Evolutionary conservation across 2,329 filamentous ascomycete genomes (phyloP), one percentile per base, ranked within the genome.

Genomic region (Cordyceps cicadae): DNA sequence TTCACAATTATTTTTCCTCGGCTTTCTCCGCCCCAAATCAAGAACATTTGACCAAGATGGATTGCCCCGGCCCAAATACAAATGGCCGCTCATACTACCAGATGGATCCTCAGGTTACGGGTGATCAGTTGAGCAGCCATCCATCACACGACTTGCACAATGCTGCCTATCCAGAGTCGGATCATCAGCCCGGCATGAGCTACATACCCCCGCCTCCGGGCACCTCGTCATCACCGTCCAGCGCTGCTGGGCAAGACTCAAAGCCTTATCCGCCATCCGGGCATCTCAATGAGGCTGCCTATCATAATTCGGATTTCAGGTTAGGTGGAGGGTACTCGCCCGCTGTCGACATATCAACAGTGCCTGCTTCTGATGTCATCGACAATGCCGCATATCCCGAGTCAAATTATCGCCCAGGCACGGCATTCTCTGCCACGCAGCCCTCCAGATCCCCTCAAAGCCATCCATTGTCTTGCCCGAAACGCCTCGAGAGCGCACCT

Each of bases 121-220:
- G 50, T 26, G 58, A 60, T 43, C 58, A 60, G 15, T 50, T 54
- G 19, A 54, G 51, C 51, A 60, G 58, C 50, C 58, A 54, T 32
- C 58, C 58, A 15, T 39, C 58, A 9, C 50, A 54, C 51, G 43
- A 52, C 15, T n/a, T 54, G 29, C 49, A 54, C 21, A 53, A 57
- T 39, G 59, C 48, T 8, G 59, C 59, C n/a, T 56, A 52, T 37
- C 59, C 59, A 45, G 46, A 48, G 5, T 57, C 59, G 14, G 52
- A 55, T 21, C 46, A 56, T 26, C 53, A 45, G 3, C 59, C 51
- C 2, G 58, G 32, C 15, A 55, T 34, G 41, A 32, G 29, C 24
- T 53, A 49, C 11, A 21, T 34, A 17, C 41, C 56, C 8, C 14
- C 49, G 2, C 56, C 37, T n/a, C n/a, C 48, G 7, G 49, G 48